A percentile compares a stretch with the other conserved stretches of the same genome.
Evolutionary conservation across 768 basidiomycete genomes (phyloP).

Genomic region (Termitomyces sp.): DNA sequence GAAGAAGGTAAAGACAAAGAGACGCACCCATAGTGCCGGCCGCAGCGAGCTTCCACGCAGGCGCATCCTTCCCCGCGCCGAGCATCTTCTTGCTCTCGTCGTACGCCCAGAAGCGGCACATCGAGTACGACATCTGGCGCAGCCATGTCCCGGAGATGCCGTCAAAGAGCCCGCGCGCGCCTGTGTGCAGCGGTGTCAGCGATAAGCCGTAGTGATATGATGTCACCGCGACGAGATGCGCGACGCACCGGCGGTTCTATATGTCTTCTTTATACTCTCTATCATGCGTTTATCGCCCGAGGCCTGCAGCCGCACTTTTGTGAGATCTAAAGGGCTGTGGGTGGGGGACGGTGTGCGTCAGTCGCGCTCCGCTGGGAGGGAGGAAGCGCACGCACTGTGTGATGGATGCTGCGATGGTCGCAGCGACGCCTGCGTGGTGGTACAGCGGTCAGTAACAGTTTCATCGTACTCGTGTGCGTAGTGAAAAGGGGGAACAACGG

Average conservation of each 20-base stretch:
- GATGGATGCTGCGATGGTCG: constrained; percentile 83
- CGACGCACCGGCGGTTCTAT: constrained; percentile 67
- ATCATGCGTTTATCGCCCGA: constrained; percentile 92
- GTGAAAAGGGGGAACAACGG: no score
- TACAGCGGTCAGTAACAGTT: not conserved
- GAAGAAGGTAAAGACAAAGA: constrained; percentile 15
- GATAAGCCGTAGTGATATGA: no score
- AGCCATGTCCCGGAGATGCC: constrained; percentile 87
- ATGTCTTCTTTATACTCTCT: constrained; percentile 74
- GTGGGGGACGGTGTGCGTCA: not conserved
- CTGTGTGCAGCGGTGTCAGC: constrained; percentile 25
- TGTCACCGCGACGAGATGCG: no score
- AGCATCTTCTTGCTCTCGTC: constrained; percentile 85
- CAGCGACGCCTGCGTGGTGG: constrained; percentile 58
- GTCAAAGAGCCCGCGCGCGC: constrained; percentile 71
- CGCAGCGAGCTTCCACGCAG: constrained; percentile 74
- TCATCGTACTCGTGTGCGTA: no score
- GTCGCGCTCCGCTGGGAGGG: not conserved
- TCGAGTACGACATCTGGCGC: constrained; percentile 89
- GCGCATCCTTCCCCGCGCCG: constrained; percentile 64
- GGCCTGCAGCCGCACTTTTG: constrained; percentile 88
- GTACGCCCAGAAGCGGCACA: constrained; percentile 92
- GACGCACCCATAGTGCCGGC: constrained; percentile 88
- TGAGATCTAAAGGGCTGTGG: constrained; percentile 85
- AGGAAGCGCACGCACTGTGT: constrained; percentile 55